phyloP scores from a whole-genome alignment of 805 yeast genomes.

The Saturnispora ahearnii region DNA sequence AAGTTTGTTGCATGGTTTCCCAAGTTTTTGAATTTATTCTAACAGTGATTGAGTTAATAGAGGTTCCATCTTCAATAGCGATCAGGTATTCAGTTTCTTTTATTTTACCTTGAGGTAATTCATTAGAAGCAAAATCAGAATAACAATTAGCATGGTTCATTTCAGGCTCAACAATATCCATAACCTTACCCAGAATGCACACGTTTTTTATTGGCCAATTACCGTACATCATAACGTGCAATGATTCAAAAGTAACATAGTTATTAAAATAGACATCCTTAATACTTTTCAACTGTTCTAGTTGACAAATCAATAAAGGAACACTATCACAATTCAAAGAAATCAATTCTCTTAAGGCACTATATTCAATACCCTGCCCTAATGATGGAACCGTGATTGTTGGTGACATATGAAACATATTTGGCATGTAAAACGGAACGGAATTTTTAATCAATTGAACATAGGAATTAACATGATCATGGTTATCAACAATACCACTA shows the following conservation, averaged over 20 bases:
- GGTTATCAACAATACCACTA: neutral
- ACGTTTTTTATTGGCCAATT: constrained; percentile 37
- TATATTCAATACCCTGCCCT: neutral
- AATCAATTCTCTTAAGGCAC: neutral
- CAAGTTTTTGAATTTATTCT: constrained; percentile 1
- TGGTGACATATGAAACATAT: constrained; percentile 27
- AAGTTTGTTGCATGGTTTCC: neutral
- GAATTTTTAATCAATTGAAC: constrained; percentile 20
- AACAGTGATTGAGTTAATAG: neutral
- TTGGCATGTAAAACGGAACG: constrained; percentile 28
- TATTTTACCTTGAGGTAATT: constrained; percentile 1
- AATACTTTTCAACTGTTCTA: constrained; percentile 16
- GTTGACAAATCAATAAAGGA: constrained; percentile 28
- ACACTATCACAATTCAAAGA: constrained; percentile 9
- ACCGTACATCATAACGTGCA: constrained; percentile 22
- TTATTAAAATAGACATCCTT: constrained; percentile 21
- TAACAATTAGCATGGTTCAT: no score
- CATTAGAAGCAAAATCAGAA: neutral
- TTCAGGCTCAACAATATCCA: neutral
- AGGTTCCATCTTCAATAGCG: constrained; percentile 10
- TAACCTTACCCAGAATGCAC: constrained; percentile 26
- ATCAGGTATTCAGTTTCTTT: constrained; percentile 2
- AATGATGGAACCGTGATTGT: constrained; percentile 15
- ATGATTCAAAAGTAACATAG: constrained; percentile 13
- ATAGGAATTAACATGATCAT: constrained; percentile 18